Evolutionary conservation across 768 basidiomycete species (phyloP), one percentile per base, ranked within the genome.

Genomic region (Leccinum ochraceum): DNA sequence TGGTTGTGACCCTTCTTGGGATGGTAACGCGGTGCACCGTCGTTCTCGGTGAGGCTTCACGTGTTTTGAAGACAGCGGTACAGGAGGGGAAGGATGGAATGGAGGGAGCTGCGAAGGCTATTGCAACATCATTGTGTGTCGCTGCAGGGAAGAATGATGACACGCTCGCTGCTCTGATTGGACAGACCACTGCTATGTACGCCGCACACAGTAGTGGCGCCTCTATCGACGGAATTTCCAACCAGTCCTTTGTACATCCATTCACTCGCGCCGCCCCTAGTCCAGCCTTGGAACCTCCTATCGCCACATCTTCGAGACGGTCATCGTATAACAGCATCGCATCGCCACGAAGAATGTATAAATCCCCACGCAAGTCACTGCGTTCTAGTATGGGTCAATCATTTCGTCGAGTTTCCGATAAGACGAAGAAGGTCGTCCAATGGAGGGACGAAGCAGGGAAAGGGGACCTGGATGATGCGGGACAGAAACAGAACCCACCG

Each of bases 371-470:
- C 59, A 89, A 86, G 71, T 89, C 89, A 14, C 69, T 88, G 50
- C 86, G 89, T n/a, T 81, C 87, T 22, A 90, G 86, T 65, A 74
- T 77, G 32, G 75, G 81, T 14, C 82, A 83, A 50, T 83, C 89
- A 2, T 88, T 89, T 67, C 79, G 86, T 44, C 81, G 85, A 56
- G 79, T 81, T 17, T 85, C 87, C 1, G 86, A 88, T 61, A 86
- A 85, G 69, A 83, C 86, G 69, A 82, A 81, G 65, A 93, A 94
- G 71, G 87, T 83, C 56, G 90, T 95, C 4, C 90, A 94, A 69
- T 95, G 93, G 93, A 83, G 81, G 58, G 92, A 94, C 65, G 89
- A 94, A 73, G 91, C 81, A 6, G 92, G 92, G n/a, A 87, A 88
- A 69, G 92, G 92, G 28, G 81, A 86, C 54, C 76, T 94, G 51